Evolutionary conservation across 768 basidiomycete species (phyloP), one percentile per base, ranked within the genome.

Genomic region (Boletales sp.): DNA sequence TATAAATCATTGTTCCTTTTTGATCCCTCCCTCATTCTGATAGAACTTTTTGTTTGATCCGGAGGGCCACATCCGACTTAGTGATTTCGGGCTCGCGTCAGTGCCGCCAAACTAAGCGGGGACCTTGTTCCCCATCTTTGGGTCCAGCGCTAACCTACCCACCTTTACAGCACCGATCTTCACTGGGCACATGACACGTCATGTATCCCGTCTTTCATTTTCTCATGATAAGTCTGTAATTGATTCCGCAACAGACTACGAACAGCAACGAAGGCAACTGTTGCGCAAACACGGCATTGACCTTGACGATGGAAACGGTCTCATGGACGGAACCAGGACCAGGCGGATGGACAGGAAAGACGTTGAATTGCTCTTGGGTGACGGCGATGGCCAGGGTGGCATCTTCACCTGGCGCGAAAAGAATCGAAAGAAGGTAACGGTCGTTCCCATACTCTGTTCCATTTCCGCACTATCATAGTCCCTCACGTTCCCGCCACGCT

Each of bases 181-280:
- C 94, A 95, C 70, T 96, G 94, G 94, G 90, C 92, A 18, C 94
- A 97, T 70, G 94, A 98, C 70, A 94, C 92, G 25, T 86, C 86
- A 49, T 94, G 90, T 91, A 56, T 57, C 70, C 53, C 43, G 7
- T 34, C 41, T 17, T 39, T 54, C 41, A 46, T 49, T 15, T 51
- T 42, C 39, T 18, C 48, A 46, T 40, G 45, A 48, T 18, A 42
- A 30, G 38, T 18, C 21, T 44, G 25, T 39, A 9, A 47, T 56
- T 66, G 48, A 67, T 49, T 45, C 36, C 30, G 30, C 41, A 33
- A 39, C 54, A 92, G 90, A 98, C 75, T 98, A 93, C 69, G 94
- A 97, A 61, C 89, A 94, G 59, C 94, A 97, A 64, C 83, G 95
- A 39, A 74, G 83, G 38, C 90, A 91, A 59, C 73, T 98, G 48